phyloP scores from a whole-genome alignment of 179 eudicot genomes.

The Vitellaria paradoxa region DNA sequence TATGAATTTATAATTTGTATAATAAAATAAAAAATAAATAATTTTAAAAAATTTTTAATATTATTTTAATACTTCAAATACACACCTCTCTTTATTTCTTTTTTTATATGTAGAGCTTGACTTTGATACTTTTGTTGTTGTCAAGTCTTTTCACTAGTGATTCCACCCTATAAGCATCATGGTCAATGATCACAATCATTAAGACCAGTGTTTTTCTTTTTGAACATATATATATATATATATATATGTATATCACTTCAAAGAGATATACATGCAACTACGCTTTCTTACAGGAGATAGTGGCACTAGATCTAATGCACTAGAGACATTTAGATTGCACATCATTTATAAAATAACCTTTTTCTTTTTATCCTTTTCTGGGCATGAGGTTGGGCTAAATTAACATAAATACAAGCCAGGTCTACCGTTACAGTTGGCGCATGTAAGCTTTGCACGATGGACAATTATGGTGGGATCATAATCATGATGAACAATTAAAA shows the following conservation, averaged over 20 bases:
- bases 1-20: too few species aligned
- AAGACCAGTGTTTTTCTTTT: not conserved
- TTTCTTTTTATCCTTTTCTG: not conserved
- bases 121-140: too few species aligned
- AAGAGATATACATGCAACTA: not conserved
- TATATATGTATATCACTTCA: not conserved
- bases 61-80: too few species aligned
- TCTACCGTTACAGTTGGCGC: not conserved
- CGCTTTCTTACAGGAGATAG: not conserved
- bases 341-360: not conserved
- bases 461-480: not conserved
- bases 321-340: not conserved
- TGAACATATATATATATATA: too few species aligned
- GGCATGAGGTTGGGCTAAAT: not conserved
- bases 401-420: not conserved
- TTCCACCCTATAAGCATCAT: not conserved
- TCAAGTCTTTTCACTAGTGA: not conserved
- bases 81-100: too few species aligned
- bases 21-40: too few species aligned
- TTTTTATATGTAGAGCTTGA: too few species aligned
- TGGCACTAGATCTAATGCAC: conserved; percentile 4
- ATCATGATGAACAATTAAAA: not conserved
- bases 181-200: conserved; percentile 15
- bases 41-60: too few species aligned
- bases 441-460: not conserved